Percentiles rank a stretch among this genome's conserved stretches.
These are phyloP conservation scores for Lactarius quietus DNA, from an alignment of 768 basidiomycete genomes.

Conservation along the genomic window DNA sequence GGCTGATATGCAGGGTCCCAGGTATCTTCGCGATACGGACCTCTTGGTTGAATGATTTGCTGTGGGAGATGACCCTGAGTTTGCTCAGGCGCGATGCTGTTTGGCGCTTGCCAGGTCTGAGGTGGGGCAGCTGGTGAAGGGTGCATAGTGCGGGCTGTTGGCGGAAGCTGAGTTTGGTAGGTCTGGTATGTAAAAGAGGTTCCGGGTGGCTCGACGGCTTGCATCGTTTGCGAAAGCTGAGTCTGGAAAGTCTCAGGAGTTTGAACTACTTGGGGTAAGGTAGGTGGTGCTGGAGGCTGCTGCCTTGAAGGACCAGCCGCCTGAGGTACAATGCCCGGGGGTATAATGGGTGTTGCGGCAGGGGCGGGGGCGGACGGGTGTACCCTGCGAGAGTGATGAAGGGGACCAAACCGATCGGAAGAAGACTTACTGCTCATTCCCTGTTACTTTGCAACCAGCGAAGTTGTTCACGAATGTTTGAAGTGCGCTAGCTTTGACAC, in stretches of 20 bases:
- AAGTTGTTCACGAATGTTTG: constrained; percentile 75
- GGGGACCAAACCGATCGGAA: constrained; percentile 20
- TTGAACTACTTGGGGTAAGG: constrained; percentile 23
- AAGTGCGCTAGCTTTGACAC: constrained; percentile 61
- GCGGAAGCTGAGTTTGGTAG: constrained; percentile 40
- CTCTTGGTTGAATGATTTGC: constrained; percentile 27
- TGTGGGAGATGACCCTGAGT: constrained; percentile 49
- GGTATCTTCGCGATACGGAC: constrained; percentile 29
- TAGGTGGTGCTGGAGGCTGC: constrained; percentile 25
- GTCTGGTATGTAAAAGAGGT: constrained; percentile 32
- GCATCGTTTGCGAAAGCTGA: constrained; percentile 20
- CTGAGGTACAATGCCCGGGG: constrained; percentile 16
- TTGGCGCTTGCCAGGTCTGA: constrained; percentile 62
- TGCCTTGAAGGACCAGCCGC: constrained; percentile 22
- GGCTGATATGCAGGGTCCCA: constrained; percentile 59
- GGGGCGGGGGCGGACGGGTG: constrained; percentile 16
- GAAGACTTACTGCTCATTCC: constrained; percentile 58
- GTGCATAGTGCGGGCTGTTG: constrained; percentile 41
- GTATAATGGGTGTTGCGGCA: constrained; percentile 16
- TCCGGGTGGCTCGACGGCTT: constrained; percentile 27
- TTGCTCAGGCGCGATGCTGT: constrained; percentile 61
- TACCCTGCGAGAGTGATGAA: neutral
- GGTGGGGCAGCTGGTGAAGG: constrained; percentile 47
- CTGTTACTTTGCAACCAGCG: constrained; percentile 78
- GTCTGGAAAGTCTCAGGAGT: constrained; percentile 20